phyloP scores from a whole-genome alignment of 352 stramenopile species.

The Pythium graminicola region DNA sequence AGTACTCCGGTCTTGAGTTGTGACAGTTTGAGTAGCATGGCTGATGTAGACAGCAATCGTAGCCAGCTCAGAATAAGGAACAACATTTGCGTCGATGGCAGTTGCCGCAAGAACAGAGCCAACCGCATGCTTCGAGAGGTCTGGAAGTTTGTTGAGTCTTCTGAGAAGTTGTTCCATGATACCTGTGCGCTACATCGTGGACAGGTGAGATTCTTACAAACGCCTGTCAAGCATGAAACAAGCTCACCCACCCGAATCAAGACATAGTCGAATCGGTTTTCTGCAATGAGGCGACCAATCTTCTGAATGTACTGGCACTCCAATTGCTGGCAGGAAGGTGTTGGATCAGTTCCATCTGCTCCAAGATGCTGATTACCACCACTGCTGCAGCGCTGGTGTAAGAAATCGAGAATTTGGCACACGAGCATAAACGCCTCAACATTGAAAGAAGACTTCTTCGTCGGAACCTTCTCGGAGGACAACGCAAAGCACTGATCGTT shows the following conservation, averaged over 20 bases:
- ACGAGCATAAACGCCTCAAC: constrained; percentile 42
- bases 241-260: constrained; percentile 32
- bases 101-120: constrained; percentile 49
- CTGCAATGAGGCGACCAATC: constrained; percentile 38
- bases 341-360: not conserved
- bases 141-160: constrained; percentile 35
- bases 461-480: constrained; percentile 8
- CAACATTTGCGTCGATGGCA: constrained; percentile 49
- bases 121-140: constrained; percentile 44
- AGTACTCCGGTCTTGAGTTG: not conserved
- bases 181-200: constrained; percentile 41
- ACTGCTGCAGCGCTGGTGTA: constrained; percentile 18
- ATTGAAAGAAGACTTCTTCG: constrained; percentile 35
- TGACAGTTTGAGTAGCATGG: constrained; percentile 19
- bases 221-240: not conserved
- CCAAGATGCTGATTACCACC: not conserved
- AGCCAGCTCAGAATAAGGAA: constrained; percentile 42
- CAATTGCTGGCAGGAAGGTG: constrained; percentile 17
- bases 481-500: constrained; percentile 41
- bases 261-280: constrained; percentile 44
- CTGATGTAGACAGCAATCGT: constrained; percentile 30
- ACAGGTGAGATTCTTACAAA: too few relatives aligned
- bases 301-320: constrained; percentile 47
- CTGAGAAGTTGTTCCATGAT: constrained; percentile 35
- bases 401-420: constrained; percentile 35